These are phyloP conservation scores for Boletus huronensis DNA, from an alignment of 768 basidiomycete genomes.

Conservation along the genomic window DNA sequence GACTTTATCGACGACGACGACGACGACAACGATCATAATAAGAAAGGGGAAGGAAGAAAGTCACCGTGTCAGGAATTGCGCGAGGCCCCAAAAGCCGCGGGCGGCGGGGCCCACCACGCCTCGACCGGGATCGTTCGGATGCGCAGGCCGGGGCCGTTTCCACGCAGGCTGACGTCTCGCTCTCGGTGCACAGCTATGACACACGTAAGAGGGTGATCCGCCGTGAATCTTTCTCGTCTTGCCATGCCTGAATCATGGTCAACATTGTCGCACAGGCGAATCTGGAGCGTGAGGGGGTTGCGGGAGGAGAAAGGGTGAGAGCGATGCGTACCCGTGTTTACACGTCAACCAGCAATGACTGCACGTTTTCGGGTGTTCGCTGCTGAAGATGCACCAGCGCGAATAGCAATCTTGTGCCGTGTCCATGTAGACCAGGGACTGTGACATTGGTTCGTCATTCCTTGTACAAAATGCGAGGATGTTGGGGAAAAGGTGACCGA, in stretches of 20 bases:
- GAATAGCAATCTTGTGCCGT: constrained; percentile 32
- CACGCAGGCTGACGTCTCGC: constrained; percentile 19
- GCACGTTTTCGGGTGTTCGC: constrained; percentile 25
- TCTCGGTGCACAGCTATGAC: constrained; percentile 23
- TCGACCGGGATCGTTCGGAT: not conserved
- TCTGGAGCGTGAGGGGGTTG: too few relatives aligned
- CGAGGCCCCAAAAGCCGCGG: constrained; percentile 7
- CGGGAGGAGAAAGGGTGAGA: not conserved
- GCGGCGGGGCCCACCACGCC: not conserved
- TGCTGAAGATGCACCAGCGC: constrained; percentile 29
- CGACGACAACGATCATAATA: not conserved
- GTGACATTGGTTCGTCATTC: not conserved
- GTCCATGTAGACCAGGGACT: constrained; percentile 28
- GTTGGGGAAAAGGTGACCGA: not conserved
- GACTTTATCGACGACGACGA: not conserved
- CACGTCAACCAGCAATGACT: constrained; percentile 29
- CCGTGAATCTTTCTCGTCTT: constrained; percentile 29
- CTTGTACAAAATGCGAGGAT: not conserved
- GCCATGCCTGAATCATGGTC: constrained; percentile 23
- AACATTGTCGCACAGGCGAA: not conserved
- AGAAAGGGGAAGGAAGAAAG: not conserved
- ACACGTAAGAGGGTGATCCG: constrained; percentile 31
- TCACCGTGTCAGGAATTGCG: constrained; percentile 14
- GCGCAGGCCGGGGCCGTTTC: constrained; percentile 20
- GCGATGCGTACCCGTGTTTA: constrained; percentile 22